A percentile compares a stretch with the other conserved stretches of the same genome.
These are phyloP conservation scores for Myrica gale DNA, from an alignment of 306 rosid genomes.

Conservation along the genomic window DNA sequence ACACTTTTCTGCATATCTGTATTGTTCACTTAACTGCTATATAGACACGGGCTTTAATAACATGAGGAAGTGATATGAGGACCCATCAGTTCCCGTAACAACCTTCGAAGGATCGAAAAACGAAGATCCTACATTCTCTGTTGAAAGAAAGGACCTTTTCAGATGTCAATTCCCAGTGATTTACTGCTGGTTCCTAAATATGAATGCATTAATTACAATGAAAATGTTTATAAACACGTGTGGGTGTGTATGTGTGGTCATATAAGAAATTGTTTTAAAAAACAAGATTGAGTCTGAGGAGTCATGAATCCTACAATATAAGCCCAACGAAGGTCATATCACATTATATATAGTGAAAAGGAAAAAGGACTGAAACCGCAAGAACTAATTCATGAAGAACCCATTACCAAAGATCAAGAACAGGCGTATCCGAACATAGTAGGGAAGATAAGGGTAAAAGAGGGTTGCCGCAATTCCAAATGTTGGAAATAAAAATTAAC, in stretches of 20 bases:
- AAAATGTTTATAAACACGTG: too few relatives aligned
- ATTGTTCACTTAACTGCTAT: constrained; percentile 54
- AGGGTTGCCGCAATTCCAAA: constrained; percentile 32
- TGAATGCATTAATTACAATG: not conserved
- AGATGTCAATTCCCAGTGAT: constrained; percentile 3
- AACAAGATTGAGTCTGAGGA: too few relatives aligned
- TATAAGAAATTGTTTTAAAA: too few relatives aligned
- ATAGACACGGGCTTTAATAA: constrained; percentile 67
- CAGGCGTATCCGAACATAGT: too few relatives aligned
- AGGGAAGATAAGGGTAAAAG: too few relatives aligned
- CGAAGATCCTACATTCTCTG: constrained; percentile 76
- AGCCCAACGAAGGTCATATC: too few relatives aligned
- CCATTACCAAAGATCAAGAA: too few relatives aligned
- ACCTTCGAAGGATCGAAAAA: constrained; percentile 71
- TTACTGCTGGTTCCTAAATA: not conserved
- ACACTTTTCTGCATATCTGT: constrained; percentile 3
- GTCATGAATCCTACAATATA: too few relatives aligned
- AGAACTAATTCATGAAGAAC: too few relatives aligned
- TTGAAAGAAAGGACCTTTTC: constrained; percentile 21
- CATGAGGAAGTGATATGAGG: constrained; percentile 83
- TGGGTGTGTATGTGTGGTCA: too few relatives aligned
- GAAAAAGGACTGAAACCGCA: too few relatives aligned
- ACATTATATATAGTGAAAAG: too few relatives aligned
- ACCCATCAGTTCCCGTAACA: constrained; percentile 58
- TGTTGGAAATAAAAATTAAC: constrained; percentile 39